Percentiles rank a stretch among this genome's conserved stretches.
Evolutionary conservation across 768 basidiomycete species (phyloP).

Genomic region (Agaricus blazei): DNA sequence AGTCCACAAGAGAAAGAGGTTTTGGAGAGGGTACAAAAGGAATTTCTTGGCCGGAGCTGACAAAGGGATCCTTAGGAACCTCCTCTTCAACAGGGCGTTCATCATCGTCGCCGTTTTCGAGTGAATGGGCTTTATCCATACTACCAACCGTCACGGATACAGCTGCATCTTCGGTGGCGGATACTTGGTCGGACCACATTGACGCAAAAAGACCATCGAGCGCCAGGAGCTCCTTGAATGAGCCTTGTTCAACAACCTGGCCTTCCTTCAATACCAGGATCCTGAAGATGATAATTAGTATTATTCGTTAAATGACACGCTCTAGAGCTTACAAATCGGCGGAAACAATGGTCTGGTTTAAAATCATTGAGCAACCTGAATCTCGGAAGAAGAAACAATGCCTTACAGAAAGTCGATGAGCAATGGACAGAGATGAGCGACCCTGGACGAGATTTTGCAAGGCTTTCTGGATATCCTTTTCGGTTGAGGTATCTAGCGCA

Average conservation of each 20-base stretch:
- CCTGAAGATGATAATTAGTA: slow-evolving; percentile 28
- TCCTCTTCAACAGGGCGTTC: slow-evolving; percentile 1
- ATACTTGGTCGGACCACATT: slow-evolving; percentile 88
- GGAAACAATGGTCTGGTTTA: slow-evolving; percentile 45
- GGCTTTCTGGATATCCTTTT: slow-evolving; percentile 85
- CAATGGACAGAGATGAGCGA: slow-evolving; percentile 72
- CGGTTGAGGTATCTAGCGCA: slow-evolving; percentile 86
- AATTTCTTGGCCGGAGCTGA: background rate
- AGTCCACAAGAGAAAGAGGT: slow-evolving; percentile 8
- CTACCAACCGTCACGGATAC: slow-evolving; percentile 28
- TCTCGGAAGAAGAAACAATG: slow-evolving; percentile 1
- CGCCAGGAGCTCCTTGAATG: slow-evolving; percentile 72
- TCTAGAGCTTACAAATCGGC: slow-evolving; percentile 48
- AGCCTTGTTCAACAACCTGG: slow-evolving; percentile 78
- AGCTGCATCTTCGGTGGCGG: slow-evolving; percentile 51
- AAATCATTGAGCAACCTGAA: slow-evolving; percentile 12
- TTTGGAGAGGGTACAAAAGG: slow-evolving; percentile 3
- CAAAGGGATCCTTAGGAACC: background rate
- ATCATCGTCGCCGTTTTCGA: background rate
- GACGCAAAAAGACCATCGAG: slow-evolving; percentile 68
- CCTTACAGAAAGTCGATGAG: slow-evolving; percentile 72
- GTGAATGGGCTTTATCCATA: slow-evolving; percentile 31
- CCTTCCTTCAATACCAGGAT: slow-evolving; percentile 93
- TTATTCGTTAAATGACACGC: background rate
- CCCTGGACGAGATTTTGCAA: slow-evolving; percentile 75